Evolutionary conservation across 371 early-diverging fungal species (phyloP).

Genomic region (Batkoa obscura): DNA sequence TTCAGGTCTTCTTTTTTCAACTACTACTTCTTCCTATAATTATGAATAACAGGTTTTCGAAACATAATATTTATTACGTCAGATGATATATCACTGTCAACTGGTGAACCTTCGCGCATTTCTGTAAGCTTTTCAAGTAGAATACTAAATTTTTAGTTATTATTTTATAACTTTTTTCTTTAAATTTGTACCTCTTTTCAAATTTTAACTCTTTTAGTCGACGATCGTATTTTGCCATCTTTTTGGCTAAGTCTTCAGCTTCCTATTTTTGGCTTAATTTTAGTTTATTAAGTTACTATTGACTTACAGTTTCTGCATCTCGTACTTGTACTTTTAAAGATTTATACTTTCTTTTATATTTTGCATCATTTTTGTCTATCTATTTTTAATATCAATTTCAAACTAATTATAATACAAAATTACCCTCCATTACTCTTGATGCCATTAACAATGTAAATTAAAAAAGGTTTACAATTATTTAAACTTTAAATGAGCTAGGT

Average conservation of each 20-base stretch:
- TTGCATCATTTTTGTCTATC: constrained; percentile 3
- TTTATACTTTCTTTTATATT: constrained; percentile 7
- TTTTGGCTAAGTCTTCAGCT: constrained; percentile 2
- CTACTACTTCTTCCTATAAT: constrained; percentile 6
- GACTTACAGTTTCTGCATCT: background rate
- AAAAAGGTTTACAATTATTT: too few relatives aligned
- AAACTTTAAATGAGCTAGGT: too few relatives aligned
- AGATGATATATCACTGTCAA: background rate
- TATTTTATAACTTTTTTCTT: too few relatives aligned
- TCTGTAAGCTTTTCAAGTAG: constrained; percentile 1
- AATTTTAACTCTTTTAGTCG: background rate
- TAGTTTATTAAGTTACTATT: background rate
- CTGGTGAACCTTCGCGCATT: background rate
- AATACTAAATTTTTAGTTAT: background rate
- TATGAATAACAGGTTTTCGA: background rate
- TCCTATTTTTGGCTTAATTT: background rate
- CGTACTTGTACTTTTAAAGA: background rate
- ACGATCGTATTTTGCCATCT: background rate
- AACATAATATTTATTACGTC: background rate
- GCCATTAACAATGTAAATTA: too few relatives aligned
- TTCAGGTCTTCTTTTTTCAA: constrained; percentile 6
- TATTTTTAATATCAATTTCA: too few relatives aligned
- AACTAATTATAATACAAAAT: too few relatives aligned
- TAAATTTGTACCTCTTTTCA: constrained; percentile 1
- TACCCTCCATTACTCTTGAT: too few relatives aligned